phyloP scores from a whole-genome alignment of 306 rosid species.

The Alnus glutinosa region DNA sequence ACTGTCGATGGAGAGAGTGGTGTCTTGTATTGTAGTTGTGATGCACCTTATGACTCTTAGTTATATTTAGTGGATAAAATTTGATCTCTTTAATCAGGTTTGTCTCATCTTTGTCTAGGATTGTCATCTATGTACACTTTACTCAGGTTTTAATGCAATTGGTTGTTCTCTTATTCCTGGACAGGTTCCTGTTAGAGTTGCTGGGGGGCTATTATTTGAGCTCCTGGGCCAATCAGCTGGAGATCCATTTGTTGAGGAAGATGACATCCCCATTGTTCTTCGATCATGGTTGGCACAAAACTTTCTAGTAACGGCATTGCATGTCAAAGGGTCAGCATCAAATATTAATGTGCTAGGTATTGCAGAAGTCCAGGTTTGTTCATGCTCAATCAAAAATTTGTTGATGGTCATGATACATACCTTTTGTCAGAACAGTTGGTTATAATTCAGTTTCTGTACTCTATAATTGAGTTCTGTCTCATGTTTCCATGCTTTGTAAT shows the following conservation, averaged over 20 bases:
- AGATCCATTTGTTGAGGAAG: constrained; percentile 79
- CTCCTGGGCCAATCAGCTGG: constrained; percentile 94
- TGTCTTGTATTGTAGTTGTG: not conserved
- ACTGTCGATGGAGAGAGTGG: not conserved
- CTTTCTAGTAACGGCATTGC: constrained; percentile 79
- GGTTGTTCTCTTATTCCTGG: not conserved
- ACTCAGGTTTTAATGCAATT: not conserved
- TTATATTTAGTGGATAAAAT: not conserved
- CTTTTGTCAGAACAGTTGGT: not conserved
- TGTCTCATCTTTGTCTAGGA: not conserved
- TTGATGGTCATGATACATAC: not conserved
- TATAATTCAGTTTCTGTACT: not conserved
- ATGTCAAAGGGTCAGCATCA: constrained; percentile 57
- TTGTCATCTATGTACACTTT: not conserved
- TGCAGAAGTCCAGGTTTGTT: constrained; percentile 89
- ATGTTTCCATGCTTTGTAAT: not conserved
- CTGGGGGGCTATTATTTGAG: constrained; percentile 93
- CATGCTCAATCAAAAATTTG: constrained; percentile 14
- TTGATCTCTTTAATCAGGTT: not conserved
- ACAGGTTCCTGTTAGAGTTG: constrained; percentile 95
- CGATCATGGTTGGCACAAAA: constrained; percentile 96
- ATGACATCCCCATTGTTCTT: constrained; percentile 88
- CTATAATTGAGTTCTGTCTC: constrained; percentile 14
- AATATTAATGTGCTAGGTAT: constrained; percentile 71
- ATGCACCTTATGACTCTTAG: not conserved